phyloP scores from a whole-genome alignment of 1,284 basidiomycete genomes.

The Ganoderma leucocontextum region DNA sequence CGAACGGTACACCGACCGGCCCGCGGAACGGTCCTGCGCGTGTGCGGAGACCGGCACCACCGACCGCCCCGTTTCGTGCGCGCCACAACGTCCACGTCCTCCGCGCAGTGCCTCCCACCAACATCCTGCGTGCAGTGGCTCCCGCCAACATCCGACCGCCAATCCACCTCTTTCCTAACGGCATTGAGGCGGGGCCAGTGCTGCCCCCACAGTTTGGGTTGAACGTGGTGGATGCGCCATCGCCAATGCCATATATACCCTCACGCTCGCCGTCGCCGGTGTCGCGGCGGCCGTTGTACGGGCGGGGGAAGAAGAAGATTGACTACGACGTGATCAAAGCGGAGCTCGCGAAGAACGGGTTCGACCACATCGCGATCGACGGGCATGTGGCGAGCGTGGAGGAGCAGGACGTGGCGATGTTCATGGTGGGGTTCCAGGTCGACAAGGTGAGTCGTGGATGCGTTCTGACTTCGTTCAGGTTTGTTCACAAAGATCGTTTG shows the following conservation, averaged over 20 bases:
- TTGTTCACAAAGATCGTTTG: constrained; percentile 13
- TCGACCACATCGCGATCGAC: constrained; percentile 70
- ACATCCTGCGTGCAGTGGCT: constrained; percentile 25
- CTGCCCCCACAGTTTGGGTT: constrained; percentile 27
- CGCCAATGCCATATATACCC: constrained; percentile 32
- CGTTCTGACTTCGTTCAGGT: neutral
- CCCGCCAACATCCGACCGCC: constrained; percentile 30
- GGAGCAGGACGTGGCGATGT: constrained; percentile 68
- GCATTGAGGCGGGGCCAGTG: constrained; percentile 27
- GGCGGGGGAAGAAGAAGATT: constrained; percentile 43
- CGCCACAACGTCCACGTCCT: constrained; percentile 34
- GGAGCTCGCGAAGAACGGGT: constrained; percentile 65
- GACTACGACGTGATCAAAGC: constrained; percentile 59
- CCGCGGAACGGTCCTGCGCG: constrained; percentile 31
- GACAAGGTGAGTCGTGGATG: constrained; percentile 61
- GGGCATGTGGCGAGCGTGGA: constrained; percentile 58
- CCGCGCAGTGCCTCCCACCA: constrained; percentile 23
- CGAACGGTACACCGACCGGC: constrained; percentile 31
- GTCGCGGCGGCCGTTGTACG: constrained; percentile 46
- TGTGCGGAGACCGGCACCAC: constrained; percentile 34
- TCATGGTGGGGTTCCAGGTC: constrained; percentile 70
- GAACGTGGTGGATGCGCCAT: constrained; percentile 27
- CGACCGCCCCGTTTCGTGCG: constrained; percentile 36
- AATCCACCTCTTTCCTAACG: constrained; percentile 33
- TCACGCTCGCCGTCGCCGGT: constrained; percentile 59